These are phyloP conservation scores for Tuber indicum DNA, from an alignment of 495 filamentous ascomycete species.

Conservation along the genomic window DNA sequence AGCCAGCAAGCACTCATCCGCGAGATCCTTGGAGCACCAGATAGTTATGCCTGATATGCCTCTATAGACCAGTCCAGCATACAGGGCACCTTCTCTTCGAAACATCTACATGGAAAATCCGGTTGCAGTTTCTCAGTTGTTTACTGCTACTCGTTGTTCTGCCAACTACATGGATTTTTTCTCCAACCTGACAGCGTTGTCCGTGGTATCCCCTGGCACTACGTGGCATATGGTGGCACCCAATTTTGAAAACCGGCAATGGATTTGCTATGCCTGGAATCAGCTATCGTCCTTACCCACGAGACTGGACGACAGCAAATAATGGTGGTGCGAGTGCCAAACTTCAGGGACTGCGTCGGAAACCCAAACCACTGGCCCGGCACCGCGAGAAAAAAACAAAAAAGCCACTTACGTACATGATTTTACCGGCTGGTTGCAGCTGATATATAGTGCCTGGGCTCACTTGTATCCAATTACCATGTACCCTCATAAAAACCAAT, in stretches of 20 bases:
- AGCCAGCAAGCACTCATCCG: neutral
- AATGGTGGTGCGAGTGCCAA: neutral
- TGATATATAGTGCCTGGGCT: neutral
- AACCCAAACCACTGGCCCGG: neutral
- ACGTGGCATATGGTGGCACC: neutral
- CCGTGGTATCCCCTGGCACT: neutral
- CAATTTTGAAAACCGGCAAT: neutral
- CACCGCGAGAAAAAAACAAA: neutral
- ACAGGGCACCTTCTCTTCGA: neutral
- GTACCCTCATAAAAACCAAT: neutral
- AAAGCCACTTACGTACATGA: neutral
- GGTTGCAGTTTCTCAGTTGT: neutral
- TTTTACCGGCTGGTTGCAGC: constrained; percentile 4
- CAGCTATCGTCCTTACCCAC: neutral
- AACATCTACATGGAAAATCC: neutral
- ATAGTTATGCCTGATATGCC: neutral
- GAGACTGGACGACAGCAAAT: neutral
- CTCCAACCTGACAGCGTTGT: neutral
- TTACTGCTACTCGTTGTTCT: neutral
- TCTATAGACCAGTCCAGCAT: neutral
- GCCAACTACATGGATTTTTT: neutral
- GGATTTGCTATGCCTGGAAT: neutral
- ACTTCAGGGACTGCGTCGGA: neutral
- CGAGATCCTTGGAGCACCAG: neutral
- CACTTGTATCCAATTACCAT: neutral